phyloP scores from a whole-genome alignment of 148 eudicot genomes.

The Persicaria maculosa region DNA sequence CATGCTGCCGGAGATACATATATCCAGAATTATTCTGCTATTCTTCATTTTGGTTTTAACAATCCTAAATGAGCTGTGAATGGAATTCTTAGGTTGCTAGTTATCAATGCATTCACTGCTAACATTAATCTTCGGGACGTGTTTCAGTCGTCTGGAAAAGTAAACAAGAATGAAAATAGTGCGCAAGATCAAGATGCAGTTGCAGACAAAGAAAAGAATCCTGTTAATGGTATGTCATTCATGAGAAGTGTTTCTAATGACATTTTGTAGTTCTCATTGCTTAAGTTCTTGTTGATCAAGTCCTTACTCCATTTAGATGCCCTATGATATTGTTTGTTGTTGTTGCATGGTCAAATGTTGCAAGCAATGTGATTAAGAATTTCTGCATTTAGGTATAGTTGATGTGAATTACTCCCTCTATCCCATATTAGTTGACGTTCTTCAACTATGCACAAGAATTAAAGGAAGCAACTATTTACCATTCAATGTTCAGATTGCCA shows the following conservation, averaged over 20 bases:
- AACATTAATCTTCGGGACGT: conserved; percentile 14
- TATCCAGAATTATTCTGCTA: neutral
- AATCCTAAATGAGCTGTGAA: neutral
- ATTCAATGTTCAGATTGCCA: too few species aligned
- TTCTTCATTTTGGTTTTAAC: neutral
- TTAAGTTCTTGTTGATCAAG: neutral
- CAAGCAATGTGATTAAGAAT: neutral
- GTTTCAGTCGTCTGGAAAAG: conserved; percentile 67
- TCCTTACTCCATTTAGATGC: neutral
- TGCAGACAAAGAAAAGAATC: conserved; percentile 21
- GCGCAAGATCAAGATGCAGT: conserved; percentile 28
- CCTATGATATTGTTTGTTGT: neutral
- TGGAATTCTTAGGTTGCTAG: neutral
- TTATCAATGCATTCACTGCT: neutral
- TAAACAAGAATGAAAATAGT: conserved; percentile 32
- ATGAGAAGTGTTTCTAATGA: neutral
- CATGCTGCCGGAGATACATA: conserved; percentile 5
- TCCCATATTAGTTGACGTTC: too few species aligned
- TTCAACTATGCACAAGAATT: too few species aligned
- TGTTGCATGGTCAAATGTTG: neutral
- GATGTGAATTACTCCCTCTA: too few species aligned
- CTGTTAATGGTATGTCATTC: conserved; percentile 28
- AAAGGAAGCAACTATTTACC: too few species aligned
- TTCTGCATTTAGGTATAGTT: neutral
- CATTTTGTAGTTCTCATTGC: neutral